These are phyloP conservation scores for Periconia macrospinosa DNA, from an alignment of 2,329 filamentous ascomycete species.

Conservation along the genomic window DNA sequence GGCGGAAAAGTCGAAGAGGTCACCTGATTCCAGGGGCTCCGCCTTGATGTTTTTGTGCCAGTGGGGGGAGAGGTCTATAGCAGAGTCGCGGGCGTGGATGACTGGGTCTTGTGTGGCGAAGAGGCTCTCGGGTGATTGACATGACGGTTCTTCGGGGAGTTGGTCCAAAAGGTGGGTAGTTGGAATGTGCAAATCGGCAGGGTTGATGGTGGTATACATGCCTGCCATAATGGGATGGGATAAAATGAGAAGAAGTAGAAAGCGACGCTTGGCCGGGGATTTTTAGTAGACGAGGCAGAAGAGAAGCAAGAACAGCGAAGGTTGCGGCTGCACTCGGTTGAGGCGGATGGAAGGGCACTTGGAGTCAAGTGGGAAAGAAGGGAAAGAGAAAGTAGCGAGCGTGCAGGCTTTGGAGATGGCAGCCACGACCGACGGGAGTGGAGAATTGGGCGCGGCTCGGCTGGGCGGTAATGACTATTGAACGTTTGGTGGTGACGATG, in stretches of 20 bases:
- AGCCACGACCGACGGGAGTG: neutral
- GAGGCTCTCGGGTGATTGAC: neutral
- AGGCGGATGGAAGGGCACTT: neutral
- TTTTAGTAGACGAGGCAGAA: neutral
- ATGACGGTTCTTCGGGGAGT: neutral
- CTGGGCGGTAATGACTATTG: neutral
- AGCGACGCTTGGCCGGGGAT: too few relatives aligned
- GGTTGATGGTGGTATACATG: slow-evolving; percentile 8
- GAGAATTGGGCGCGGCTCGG: neutral
- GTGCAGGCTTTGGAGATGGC: neutral
- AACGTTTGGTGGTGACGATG: too few relatives aligned
- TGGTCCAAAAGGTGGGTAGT: neutral
- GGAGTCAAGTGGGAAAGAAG: neutral
- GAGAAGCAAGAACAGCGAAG: neutral
- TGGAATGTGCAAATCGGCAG: slow-evolving; percentile 9
- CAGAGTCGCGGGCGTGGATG: slow-evolving; percentile 10
- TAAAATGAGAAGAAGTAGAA: too few relatives aligned
- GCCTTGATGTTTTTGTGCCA: slow-evolving; percentile 7
- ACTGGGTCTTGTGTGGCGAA: neutral
- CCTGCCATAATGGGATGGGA: neutral
- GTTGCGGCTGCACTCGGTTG: neutral
- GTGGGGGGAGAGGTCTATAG: slow-evolving; percentile 12
- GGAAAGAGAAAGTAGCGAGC: neutral
- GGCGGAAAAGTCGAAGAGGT: slow-evolving; percentile 20
- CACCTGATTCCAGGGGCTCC: slow-evolving; percentile 5